phyloP scores from a whole-genome alignment of 768 basidiomycete species.

The Cystobasidium ongulense region DNA sequence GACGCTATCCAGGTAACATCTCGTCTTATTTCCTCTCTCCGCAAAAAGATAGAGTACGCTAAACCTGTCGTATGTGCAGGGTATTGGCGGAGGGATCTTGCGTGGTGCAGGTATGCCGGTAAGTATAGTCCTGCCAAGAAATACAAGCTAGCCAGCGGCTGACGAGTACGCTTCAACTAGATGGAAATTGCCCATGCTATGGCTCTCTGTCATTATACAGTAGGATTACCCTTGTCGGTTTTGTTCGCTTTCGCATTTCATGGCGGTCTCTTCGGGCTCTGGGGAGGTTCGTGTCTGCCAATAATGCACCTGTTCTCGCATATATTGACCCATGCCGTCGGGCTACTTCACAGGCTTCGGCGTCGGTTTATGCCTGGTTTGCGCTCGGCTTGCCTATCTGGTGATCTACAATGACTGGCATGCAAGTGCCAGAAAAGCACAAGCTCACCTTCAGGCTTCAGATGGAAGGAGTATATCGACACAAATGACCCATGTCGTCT shows the following conservation, averaged over 20 bases:
- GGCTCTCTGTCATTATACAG: neutral
- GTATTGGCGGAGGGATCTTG: neutral
- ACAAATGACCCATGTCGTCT: neutral
- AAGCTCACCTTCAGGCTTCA: conserved; percentile 5
- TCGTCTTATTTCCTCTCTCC: no score
- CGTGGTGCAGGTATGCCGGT: conserved; percentile 20
- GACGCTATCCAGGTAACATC: conserved; percentile 7
- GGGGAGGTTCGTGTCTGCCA: conserved; percentile 22
- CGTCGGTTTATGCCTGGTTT: conserved; percentile 1
- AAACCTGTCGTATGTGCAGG: no score
- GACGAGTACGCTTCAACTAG: neutral
- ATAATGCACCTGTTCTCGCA: no score
- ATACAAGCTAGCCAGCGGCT: no score
- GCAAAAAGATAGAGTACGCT: no score
- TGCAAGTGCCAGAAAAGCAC: neutral
- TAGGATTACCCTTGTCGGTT: conserved; percentile 12
- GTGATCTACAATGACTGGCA: conserved; percentile 17
- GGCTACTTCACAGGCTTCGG: conserved; percentile 26
- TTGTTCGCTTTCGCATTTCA: conserved; percentile 20
- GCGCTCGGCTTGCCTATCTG: neutral
- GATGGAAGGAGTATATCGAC: neutral
- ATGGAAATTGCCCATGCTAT: conserved; percentile 20
- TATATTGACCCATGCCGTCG: no score
- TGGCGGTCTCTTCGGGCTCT: conserved; percentile 11
- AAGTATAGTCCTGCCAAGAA: no score